Evolutionary conservation across 768 basidiomycete genomes (phyloP).

Genomic region (Leucogyrophana mollusca): DNA sequence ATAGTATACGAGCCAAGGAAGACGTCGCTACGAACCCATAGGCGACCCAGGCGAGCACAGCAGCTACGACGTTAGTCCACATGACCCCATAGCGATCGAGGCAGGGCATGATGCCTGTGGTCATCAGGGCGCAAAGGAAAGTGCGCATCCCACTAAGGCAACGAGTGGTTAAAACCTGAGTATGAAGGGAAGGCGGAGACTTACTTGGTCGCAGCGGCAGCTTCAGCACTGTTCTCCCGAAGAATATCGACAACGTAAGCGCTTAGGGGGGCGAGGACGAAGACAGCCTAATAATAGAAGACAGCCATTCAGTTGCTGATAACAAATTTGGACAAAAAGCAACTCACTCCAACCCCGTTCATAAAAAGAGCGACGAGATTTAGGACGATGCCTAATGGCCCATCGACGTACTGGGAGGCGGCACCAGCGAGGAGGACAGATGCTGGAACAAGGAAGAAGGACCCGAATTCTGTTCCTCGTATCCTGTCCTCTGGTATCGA

Average conservation of each 20-base stretch:
- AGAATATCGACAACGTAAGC: slow-evolving; percentile 60
- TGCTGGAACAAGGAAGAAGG: slow-evolving; percentile 44
- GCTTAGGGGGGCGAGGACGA: slow-evolving; percentile 51
- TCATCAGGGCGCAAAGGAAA: slow-evolving; percentile 40
- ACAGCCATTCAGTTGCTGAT: not conserved
- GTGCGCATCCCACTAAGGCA: slow-evolving; percentile 45
- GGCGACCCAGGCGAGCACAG: slow-evolving; percentile 44
- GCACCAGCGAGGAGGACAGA: slow-evolving; percentile 47
- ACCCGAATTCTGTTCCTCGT: slow-evolving; percentile 43
- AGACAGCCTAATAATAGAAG: slow-evolving; percentile 40
- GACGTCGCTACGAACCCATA: slow-evolving; percentile 39
- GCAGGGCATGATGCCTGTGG: slow-evolving; percentile 49
- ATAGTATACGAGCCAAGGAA: not conserved
- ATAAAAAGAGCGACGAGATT: slow-evolving; percentile 53
- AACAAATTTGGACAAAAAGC: not conserved
- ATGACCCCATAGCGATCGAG: slow-evolving; percentile 49
- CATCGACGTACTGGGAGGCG: slow-evolving; percentile 44
- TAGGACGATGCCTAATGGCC: slow-evolving; percentile 44
- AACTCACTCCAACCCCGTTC: slow-evolving; percentile 58
- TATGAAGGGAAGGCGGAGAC: slow-evolving; percentile 12
- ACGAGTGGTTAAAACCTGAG: not conserved
- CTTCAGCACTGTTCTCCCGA: slow-evolving; percentile 57
- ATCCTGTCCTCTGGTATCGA: slow-evolving; percentile 49
- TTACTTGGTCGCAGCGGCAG: slow-evolving; percentile 52
- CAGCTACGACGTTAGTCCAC: slow-evolving; percentile 41